Percentiles rank a stretch among this genome's conserved stretches.
Conservation (phyloP, 768 basidiomycete genomes). For the Tephrocybe sp. region DNA sequence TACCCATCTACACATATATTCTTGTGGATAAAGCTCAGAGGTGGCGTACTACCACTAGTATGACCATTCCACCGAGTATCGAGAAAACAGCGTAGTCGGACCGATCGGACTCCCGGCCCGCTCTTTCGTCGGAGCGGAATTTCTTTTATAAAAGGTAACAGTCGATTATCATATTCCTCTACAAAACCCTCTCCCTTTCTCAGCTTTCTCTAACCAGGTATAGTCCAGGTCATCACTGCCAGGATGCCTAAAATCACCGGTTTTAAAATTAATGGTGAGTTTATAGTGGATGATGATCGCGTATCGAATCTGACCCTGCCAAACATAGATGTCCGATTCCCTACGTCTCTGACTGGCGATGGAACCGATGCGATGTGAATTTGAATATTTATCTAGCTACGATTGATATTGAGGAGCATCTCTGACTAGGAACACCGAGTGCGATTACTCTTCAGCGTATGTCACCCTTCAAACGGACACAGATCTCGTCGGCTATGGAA, state of each 20-base stretch:
- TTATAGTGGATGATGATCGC: not conserved
- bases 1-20: too few relatives aligned
- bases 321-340: constrained; percentile 79
- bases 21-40: too few relatives aligned
- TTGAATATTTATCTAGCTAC: not conserved
- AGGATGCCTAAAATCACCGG: constrained; percentile 46
- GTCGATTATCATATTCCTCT: not conserved
- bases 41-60: too few relatives aligned
- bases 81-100: not conserved
- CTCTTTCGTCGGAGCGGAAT: not conserved
- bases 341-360: constrained; percentile 87
- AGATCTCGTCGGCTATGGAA: constrained; percentile 81
- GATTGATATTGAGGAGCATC: not conserved
- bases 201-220: not conserved
- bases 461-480: constrained; percentile 74
- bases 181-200: not conserved
- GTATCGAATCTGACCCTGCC: not conserved
- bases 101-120: constrained; percentile 7
- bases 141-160: not conserved
- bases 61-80: too few relatives aligned
- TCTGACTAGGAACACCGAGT: constrained; percentile 80
- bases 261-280: constrained; percentile 56
- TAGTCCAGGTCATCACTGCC: not conserved
- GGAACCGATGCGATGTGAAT: constrained; percentile 90
- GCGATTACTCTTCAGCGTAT: constrained; percentile 95